phyloP scores from a whole-genome alignment of 768 basidiomycete species.

The Ephemerocybe angulata region DNA sequence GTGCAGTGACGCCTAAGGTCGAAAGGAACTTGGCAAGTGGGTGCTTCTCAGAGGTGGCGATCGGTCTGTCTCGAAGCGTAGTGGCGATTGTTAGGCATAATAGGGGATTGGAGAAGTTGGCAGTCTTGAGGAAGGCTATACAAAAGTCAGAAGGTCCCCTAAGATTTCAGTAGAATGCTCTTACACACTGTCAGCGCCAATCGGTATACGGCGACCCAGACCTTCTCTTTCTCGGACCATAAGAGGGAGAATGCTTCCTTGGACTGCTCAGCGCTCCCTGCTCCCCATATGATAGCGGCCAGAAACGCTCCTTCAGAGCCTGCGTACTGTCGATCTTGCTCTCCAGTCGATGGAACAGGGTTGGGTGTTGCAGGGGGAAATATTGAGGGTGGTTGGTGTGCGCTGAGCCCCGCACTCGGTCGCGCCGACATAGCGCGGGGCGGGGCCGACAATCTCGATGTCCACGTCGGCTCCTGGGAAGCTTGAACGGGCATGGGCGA shows the following conservation, averaged over 20 bases:
- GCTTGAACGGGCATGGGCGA: conserved; percentile 40
- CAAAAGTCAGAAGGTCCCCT: conserved; percentile 2
- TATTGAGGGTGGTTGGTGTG: conserved; percentile 57
- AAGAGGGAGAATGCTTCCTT: conserved; percentile 61
- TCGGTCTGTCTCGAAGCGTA: conserved; percentile 81
- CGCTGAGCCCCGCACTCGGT: conserved; percentile 30
- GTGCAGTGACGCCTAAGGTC: conserved; percentile 33
- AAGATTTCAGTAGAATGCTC: conserved; percentile 24
- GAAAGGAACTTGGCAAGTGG: conserved; percentile 41
- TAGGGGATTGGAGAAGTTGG: conserved; percentile 67
- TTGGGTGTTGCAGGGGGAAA: conserved; percentile 82
- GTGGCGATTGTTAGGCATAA: conserved; percentile 80
- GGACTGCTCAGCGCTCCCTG: conserved; percentile 40
- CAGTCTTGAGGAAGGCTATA: conserved; percentile 54
- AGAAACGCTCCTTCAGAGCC: conserved; percentile 75
- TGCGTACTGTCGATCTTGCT: conserved; percentile 73
- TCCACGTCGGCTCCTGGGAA: conserved; percentile 33
- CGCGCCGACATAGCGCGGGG: conserved; percentile 48
- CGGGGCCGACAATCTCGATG: conserved; percentile 42
- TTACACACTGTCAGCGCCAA: conserved; percentile 77
- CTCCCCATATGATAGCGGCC: conserved; percentile 73
- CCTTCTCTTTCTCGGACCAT: conserved; percentile 55
- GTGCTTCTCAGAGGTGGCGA: conserved; percentile 41
- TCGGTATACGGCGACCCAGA: conserved; percentile 80
- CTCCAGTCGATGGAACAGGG: conserved; percentile 71